Evolutionary conservation across 1,284 basidiomycete genomes (phyloP).

Genomic region (Moesziomyces aphidis): DNA sequence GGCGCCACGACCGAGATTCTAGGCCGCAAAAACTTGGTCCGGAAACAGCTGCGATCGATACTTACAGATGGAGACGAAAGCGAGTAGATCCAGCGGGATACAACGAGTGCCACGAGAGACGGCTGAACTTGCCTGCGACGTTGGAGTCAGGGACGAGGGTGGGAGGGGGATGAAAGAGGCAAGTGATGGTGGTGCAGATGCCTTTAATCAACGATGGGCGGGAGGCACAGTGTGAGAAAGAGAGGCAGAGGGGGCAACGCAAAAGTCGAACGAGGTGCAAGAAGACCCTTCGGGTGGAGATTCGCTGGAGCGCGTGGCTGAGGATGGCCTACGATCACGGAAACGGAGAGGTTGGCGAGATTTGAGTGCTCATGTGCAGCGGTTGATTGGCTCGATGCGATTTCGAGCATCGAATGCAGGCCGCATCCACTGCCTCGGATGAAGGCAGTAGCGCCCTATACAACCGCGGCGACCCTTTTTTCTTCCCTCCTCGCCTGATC

Average conservation of each 20-base stretch:
- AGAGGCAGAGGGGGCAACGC: background rate
- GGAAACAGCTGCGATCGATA: background rate
- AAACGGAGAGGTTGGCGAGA: background rate
- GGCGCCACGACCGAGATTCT: background rate
- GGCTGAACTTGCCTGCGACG: background rate
- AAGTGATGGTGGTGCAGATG: background rate
- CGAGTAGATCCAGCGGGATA: background rate
- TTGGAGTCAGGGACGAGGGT: background rate
- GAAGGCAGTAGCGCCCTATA: constrained; percentile 39
- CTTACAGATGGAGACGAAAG: background rate
- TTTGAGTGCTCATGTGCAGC: background rate
- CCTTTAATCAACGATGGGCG: background rate
- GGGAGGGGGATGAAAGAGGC: background rate
- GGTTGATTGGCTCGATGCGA: background rate
- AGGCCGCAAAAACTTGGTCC: background rate
- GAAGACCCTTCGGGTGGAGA: background rate
- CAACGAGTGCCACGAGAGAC: background rate
- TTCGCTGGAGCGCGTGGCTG: background rate
- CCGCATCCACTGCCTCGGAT: constrained; percentile 4
- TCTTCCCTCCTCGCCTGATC: background rate
- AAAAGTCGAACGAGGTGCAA: too few relatives aligned
- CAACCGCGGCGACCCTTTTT: constrained; percentile 12
- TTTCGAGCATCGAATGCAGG: background rate
- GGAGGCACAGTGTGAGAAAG: background rate
- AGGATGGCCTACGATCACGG: background rate